Conservation (phyloP, 2,329 filamentous ascomycete genomes). For the Chalaropsis thielavioides region DNA sequence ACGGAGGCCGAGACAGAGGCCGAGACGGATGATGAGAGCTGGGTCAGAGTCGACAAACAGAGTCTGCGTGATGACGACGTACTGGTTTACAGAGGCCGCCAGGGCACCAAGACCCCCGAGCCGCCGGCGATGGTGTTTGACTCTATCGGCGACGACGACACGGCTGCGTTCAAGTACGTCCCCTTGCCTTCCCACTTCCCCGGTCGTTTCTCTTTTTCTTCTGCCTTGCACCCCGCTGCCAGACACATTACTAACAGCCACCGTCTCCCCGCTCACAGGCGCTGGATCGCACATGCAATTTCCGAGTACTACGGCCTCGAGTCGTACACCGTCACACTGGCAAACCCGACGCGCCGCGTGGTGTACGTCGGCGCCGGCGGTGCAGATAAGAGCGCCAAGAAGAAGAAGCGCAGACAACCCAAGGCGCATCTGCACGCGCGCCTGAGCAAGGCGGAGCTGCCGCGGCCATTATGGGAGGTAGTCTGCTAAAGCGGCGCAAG, state of each 20-base stretch:
- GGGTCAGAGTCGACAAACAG: constrained; percentile 65
- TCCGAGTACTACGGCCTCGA: constrained; percentile 81
- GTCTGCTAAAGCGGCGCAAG: constrained; percentile 28
- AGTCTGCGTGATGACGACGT: constrained; percentile 32
- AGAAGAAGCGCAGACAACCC: constrained; percentile 29
- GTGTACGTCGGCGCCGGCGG: constrained; percentile 65
- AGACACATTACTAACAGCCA: constrained; percentile 4
- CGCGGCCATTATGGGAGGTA: constrained; percentile 49
- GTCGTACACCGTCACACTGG: constrained; percentile 65
- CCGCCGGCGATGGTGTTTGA: constrained; percentile 63
- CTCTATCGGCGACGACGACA: constrained; percentile 57
- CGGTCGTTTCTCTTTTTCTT: neutral
- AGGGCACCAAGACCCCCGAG: constrained; percentile 20
- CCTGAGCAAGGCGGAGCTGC: constrained; percentile 29
- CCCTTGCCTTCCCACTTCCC: neutral
- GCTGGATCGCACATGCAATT: constrained; percentile 87
- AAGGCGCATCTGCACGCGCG: constrained; percentile 20
- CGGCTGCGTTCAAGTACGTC: constrained; percentile 67
- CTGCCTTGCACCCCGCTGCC: neutral
- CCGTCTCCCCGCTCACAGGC: constrained; percentile 33
- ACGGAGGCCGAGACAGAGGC: constrained; percentile 23
- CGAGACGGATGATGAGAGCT: constrained; percentile 68
- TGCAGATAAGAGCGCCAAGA: neutral
- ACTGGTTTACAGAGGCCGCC: neutral
- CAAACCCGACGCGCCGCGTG: constrained; percentile 55